Percentiles rank a stretch among this genome's conserved stretches.
Evolutionary conservation across 2,329 filamentous ascomycete genomes (phyloP).

Genomic region (Colletotrichum agaves): DNA sequence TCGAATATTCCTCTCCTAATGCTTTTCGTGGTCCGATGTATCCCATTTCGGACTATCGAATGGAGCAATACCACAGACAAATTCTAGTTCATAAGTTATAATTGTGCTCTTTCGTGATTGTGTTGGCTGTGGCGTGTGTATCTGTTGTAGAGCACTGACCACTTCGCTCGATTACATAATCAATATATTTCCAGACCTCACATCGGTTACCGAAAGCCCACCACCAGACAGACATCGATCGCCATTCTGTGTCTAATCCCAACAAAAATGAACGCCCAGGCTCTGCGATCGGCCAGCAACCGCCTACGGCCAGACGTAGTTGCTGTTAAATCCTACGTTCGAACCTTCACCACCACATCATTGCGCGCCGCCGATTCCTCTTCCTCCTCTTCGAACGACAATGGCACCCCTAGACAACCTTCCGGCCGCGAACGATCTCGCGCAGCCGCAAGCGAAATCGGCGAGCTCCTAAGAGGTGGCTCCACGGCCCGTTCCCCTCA

Average conservation of each 20-base stretch:
- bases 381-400: slow-evolving; percentile 29
- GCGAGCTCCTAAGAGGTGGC: slow-evolving; percentile 42
- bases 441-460: slow-evolving; percentile 49
- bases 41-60: background rate
- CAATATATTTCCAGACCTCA: slow-evolving; percentile 24
- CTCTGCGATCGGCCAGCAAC: slow-evolving; percentile 50
- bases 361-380: slow-evolving; percentile 45
- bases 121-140: background rate
- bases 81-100: background rate
- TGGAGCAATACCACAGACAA: slow-evolving; percentile 13
- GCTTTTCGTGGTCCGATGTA: background rate
- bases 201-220: background rate
- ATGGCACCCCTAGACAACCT: slow-evolving; percentile 36
- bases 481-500: background rate
- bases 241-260: background rate
- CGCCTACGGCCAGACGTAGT: slow-evolving; percentile 48
- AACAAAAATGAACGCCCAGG: slow-evolving; percentile 50
- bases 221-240: slow-evolving; percentile 20
- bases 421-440: slow-evolving; percentile 46
- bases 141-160: too few relatives aligned
- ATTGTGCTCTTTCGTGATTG: too few relatives aligned
- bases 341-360: slow-evolving; percentile 53
- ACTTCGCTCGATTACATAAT: slow-evolving; percentile 24
- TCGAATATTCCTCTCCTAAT: background rate
- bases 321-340: slow-evolving; percentile 47